Base-by-base conservation (phyloP, 140 eudicot genomes). In the Oenanthe javanica region DNA sequence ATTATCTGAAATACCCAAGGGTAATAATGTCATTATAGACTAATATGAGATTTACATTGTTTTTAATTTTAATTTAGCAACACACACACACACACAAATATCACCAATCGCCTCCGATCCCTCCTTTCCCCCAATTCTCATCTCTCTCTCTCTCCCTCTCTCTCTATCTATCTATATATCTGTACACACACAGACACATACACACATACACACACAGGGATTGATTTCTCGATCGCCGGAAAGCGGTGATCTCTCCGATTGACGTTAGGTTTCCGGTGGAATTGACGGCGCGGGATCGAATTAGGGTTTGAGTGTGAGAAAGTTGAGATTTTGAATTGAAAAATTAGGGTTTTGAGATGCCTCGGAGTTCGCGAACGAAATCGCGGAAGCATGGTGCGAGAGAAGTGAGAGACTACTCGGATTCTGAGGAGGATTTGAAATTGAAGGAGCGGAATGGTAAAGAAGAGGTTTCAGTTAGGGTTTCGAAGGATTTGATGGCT, bases 341-440 rank as follows among this genome's bases (percentile, higher is more conserved):
- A 1, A 9, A 61, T 61, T n/a, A 63, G 70, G 70, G 70, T 69
- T 59, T 52, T 40, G 77, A 21, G 23, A 95, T 95, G 99, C 97
- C 97, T 74, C 81, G 90, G 79, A 95, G 97, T 85, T 95, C 97
- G 51, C 79, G 96, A 87, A 94, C 91, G 84, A 93, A 93, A 87
- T 93, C 93, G 25, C 96, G 89, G 84, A 90, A 91, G 75, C 96
- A 90, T 72, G 84, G 92, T 81, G 84, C 89, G 79, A 88, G 82
- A 80, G 93, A 89, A 80, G 85, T 70, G 49, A 87, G 81, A 75
- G 94, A 89, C 46, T 86, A 86, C 79, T 90, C 97, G 15, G 97
- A 90, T 78, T 91, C 97, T 23, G 99, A 91, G 16, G 91, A 91
- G 76, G 97, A 92, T 27, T 82, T 85, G 79, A 88, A 81, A 78